Evolutionary conservation across 495 filamentous ascomycete genomes (phyloP), one percentile per base, ranked within the genome.

Genomic region (Aspergillus egyptiacus): DNA sequence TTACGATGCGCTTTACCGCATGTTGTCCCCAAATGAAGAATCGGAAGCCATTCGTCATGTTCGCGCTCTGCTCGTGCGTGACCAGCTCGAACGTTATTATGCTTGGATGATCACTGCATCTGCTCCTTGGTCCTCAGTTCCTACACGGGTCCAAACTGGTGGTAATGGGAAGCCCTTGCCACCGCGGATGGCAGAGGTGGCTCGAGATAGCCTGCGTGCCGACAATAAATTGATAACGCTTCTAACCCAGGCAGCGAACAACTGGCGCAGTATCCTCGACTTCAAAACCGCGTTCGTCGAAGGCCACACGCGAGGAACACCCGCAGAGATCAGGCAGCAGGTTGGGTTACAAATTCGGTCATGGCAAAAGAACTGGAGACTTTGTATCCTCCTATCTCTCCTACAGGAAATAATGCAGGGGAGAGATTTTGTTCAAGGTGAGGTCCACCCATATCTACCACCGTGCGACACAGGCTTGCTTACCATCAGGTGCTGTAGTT

Each of bases 61-160:
- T 24, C 75, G 75, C 25, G 53, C 71, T 23, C 50, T 75, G 3
- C 72, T 91, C 0, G 67, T 88, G 13, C 73, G 71, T 15, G 76
- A 77, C 42, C 58, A 74, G 0, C 77, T 85, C 31, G 82, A 83
- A 20, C 45, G 56, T 1, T 90, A 84, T 54, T 70, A 81, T 37
- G 81, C 87, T 3, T 96, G 91, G 90, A 68, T 84, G 13, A 71
- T 93, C 13, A 78, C 81, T 4, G 78, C 89, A 4, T 67, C 94
- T 35, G 74, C 80, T 20, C 91, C 93, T 2, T 98, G 88, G 85
- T 74, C 78, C 1, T 72, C 69, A 36, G 70, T 85, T 1, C 73
- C 76, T 3, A 68, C 31, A 55, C 77, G 39, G 54, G 61, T 18
- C 58, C 64, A 28, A 11, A 55, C 43, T 5, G 75, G 67, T 38